Percentiles rank a stretch among this genome's conserved stretches.
Conservation (phyloP, 1,139 yeast species). For the Debaryomyces fabryi region DNA sequence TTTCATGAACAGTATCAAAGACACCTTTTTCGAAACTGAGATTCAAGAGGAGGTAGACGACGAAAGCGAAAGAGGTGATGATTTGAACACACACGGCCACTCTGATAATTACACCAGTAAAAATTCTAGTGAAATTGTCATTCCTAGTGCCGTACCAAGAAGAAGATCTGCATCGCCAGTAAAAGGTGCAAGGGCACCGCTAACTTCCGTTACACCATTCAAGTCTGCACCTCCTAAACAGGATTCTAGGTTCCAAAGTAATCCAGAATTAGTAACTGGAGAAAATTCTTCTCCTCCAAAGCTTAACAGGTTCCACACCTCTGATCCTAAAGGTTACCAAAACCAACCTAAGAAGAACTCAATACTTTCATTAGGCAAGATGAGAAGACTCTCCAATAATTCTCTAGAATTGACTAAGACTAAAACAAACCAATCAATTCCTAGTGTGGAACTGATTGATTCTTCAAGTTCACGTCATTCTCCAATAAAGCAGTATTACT, state of each 20-base stretch:
- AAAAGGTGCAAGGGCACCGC: constrained; percentile 19
- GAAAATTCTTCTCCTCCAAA: constrained; percentile 14
- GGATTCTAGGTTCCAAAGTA: constrained; percentile 16
- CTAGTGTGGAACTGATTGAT: constrained; percentile 10
- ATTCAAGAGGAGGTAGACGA: constrained; percentile 10
- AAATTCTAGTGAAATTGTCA: background rate
- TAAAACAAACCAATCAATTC: constrained; percentile 7
- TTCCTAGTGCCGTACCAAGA: constrained; percentile 3
- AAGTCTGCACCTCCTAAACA: constrained; percentile 15
- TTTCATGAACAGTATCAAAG: constrained; percentile 12
- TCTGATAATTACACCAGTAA: background rate
- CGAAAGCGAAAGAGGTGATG: constrained; percentile 11
- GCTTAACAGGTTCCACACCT: constrained; percentile 15
- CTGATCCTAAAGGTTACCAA: constrained; percentile 14
- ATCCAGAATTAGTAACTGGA: constrained; percentile 18
- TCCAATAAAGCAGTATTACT: constrained; percentile 13
- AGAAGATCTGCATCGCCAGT: constrained; percentile 15
- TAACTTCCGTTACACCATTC: constrained; percentile 29
- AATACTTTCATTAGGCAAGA: background rate
- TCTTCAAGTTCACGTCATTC: constrained; percentile 15
- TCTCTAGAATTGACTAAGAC: constrained; percentile 9
- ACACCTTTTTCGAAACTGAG: constrained; percentile 12
- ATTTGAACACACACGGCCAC: background rate
- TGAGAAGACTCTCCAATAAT: constrained; percentile 7
- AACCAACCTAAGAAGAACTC: background rate